Base-by-base conservation (phyloP, 176 grass and related monocot genomes). In the Aegilops umbellulata region DNA sequence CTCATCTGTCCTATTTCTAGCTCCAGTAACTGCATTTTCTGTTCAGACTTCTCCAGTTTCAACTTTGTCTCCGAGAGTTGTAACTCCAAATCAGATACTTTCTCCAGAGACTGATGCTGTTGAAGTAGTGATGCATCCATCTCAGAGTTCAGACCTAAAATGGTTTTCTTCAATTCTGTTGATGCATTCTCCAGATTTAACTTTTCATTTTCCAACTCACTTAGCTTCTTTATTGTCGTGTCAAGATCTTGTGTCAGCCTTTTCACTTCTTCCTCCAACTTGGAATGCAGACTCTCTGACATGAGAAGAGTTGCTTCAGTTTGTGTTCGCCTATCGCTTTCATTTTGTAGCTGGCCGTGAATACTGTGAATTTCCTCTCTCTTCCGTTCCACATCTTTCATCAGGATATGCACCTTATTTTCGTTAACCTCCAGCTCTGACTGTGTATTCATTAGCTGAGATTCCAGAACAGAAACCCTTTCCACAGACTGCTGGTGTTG, bases 1-100 rank as follows among this genome's bases (percentile, higher is more conserved):
- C 73, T 90, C 85, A 88, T 89, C 69, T 81, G 78, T 79, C 78
- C 61, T 22, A 84, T 81, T 90, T 90, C 89, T 95, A 66, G 84
- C 53, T 80, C 88, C 73, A 78, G 84, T 70, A 85, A 46, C 75
- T 83, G 89, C 31, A 88, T 76, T 88, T 86, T 88, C 30, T 85
- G 67, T 86, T 86, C 73, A 49, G 39, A 87, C 39, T 80, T 91
- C 49, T 89, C 79, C 79, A 91, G 41, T 86, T 94, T 86, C 60
- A 90, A 76, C 80, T 84, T 75, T 12, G 29, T 4, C 74, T 81
- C 75, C 42, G 61, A 88, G 61, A 91, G 77, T 74, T 85, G 62
- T 42, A 70, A 51, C 86, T 91, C 89, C 77, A 91, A 81, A 85
- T 84, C 69, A 85, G 86, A 91, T 44, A 70, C 23, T 85, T 91